These are phyloP conservation scores for Verticillium zaregamsianum DNA, from an alignment of 2,329 filamentous ascomycete genomes.

Conservation along the genomic window DNA sequence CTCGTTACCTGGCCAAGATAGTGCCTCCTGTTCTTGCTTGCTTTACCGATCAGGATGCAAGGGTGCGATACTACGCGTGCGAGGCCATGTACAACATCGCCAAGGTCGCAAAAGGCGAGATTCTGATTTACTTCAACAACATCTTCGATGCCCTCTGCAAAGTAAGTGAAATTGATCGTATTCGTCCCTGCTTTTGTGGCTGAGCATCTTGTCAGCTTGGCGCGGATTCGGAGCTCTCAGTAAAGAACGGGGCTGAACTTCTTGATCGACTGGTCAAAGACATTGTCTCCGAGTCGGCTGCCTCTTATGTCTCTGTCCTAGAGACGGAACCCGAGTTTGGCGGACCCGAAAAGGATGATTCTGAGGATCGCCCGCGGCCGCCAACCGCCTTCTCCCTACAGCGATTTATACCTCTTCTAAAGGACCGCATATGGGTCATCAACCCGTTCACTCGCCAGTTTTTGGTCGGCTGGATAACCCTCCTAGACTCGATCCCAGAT, in stretches of 20 bases:
- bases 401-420: slow-evolving; percentile 86
- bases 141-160: slow-evolving; percentile 98
- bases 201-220: slow-evolving; percentile 61
- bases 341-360: slow-evolving; percentile 36
- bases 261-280: slow-evolving; percentile 94
- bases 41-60: slow-evolving; percentile 96
- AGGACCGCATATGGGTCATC: slow-evolving; percentile 89
- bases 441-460: slow-evolving; percentile 95
- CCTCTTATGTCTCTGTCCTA: slow-evolving; percentile 88
- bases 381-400: slow-evolving; percentile 89
- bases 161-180: slow-evolving; percentile 43
- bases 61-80: slow-evolving; percentile 96
- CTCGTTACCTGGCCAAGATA: slow-evolving; percentile 86
- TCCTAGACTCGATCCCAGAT: slow-evolving; percentile 95
- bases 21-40: slow-evolving; percentile 95
- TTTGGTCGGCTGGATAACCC: slow-evolving; percentile 89
- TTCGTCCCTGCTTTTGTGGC: not conserved
- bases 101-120: slow-evolving; percentile 97
- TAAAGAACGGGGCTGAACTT: slow-evolving; percentile 96
- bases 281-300: slow-evolving; percentile 90
- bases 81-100: slow-evolving; percentile 99
- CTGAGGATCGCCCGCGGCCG: slow-evolving; percentile 35
- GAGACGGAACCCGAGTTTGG: slow-evolving; percentile 49
- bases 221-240: slow-evolving; percentile 91
- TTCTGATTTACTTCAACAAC: slow-evolving; percentile 95